These are phyloP conservation scores for Chaetomium globosum DNA, from an alignment of 2,329 filamentous ascomycete genomes.

Conservation along the genomic window DNA sequence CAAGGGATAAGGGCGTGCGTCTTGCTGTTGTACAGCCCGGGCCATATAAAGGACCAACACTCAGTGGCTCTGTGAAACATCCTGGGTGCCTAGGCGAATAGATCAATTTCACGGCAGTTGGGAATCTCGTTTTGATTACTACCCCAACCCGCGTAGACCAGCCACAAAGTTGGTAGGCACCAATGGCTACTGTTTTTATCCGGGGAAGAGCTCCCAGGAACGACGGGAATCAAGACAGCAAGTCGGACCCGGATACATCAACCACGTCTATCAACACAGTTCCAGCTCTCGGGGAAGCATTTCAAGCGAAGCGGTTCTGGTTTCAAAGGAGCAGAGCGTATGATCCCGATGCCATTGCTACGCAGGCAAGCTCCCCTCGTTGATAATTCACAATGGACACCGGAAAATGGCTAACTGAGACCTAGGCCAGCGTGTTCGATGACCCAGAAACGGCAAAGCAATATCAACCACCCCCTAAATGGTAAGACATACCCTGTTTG, in stretches of 20 bases:
- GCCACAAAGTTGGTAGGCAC: background rate
- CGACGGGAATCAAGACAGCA: conserved; percentile 25
- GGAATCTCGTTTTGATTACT: background rate
- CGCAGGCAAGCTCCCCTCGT: conserved; percentile 37
- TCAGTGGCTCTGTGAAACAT: too few relatives aligned
- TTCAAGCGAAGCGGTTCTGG: conserved; percentile 41
- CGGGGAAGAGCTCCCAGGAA: conserved; percentile 27
- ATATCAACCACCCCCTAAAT: conserved; percentile 41
- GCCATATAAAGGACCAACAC: background rate
- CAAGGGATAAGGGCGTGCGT: background rate
- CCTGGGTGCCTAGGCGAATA: background rate
- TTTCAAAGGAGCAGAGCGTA: conserved; percentile 40
- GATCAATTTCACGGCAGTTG: background rate
- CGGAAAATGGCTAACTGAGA: background rate
- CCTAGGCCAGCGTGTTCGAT: conserved; percentile 44
- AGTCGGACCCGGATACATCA: conserved; percentile 23
- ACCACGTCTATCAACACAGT: conserved; percentile 31
- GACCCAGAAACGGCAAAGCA: conserved; percentile 43
- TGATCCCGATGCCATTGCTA: conserved; percentile 44
- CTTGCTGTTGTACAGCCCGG: background rate
- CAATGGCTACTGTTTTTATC: conserved; percentile 38
- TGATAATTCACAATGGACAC: too few relatives aligned
- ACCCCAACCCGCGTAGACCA: background rate
- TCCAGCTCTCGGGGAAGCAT: conserved; percentile 40
- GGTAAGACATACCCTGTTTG: conserved; percentile 28